phyloP scores from a whole-genome alignment of 2,329 filamentous ascomycete species.

The Arthroderma sp. region DNA sequence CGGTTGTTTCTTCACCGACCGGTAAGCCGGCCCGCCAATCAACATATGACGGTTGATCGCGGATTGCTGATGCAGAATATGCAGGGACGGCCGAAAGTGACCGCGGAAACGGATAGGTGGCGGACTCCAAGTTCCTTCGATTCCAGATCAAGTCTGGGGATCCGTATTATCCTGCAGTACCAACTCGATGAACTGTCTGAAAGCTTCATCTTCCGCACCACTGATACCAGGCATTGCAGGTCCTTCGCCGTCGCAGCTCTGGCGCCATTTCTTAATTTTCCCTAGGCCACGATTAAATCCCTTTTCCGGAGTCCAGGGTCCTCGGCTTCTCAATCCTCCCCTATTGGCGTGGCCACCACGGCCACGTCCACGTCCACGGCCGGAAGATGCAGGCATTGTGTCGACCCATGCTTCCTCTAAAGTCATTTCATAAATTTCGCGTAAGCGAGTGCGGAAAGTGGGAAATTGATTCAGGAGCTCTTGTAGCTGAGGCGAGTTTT shows the following conservation, averaged over 20 bases:
- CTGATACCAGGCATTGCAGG: constrained; percentile 11
- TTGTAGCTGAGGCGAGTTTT: constrained; percentile 22
- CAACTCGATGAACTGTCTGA: constrained; percentile 24
- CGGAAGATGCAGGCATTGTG: constrained; percentile 12
- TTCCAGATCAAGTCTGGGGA: neutral
- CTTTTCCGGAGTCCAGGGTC: constrained; percentile 30
- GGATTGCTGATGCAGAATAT: no score
- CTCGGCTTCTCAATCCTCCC: constrained; percentile 15
- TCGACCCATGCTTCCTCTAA: constrained; percentile 30
- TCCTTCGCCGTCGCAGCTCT: constrained; percentile 24
- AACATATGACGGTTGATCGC: no score
- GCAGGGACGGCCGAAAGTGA: no score
- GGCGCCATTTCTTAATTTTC: constrained; percentile 25
- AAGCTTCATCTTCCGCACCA: constrained; percentile 22
- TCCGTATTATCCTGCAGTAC: constrained; percentile 13
- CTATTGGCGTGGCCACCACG: constrained; percentile 14
- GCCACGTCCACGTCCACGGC: constrained; percentile 13
- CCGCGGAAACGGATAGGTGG: no score
- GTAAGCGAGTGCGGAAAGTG: constrained; percentile 25
- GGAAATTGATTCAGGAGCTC: constrained; percentile 27
- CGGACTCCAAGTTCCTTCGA: neutral
- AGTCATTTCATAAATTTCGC: constrained; percentile 30
- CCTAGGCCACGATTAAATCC: constrained; percentile 30
- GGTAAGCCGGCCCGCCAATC: no score
- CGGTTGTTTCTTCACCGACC: no score